Percentiles rank a stretch among this genome's conserved stretches.
Evolutionary conservation across 148 eudicot species (phyloP).

Genomic region (Selenicereus undatus): DNA sequence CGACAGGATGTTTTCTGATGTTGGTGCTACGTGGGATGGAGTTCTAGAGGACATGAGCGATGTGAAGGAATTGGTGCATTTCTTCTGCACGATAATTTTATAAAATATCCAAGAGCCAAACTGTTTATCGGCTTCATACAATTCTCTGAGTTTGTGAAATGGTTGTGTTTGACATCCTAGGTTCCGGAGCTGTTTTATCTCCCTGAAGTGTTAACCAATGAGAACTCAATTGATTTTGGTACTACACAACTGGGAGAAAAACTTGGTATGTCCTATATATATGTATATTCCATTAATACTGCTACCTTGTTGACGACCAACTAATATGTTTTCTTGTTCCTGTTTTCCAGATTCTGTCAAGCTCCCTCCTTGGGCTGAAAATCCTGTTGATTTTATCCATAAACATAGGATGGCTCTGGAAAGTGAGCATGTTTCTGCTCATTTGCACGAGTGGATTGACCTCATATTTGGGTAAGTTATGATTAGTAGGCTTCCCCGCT

Average conservation of each 20-base stretch:
- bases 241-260: conserved; percentile 93
- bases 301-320: background rate
- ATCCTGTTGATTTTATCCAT: conserved; percentile 82
- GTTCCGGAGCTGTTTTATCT: conserved; percentile 98
- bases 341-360: conserved; percentile 59
- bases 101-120: background rate
- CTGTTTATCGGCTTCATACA: background rate
- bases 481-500: background rate
- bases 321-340: background rate
- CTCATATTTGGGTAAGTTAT: conserved; percentile 86
- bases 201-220: conserved; percentile 83
- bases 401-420: conserved; percentile 97
- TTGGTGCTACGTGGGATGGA: conserved; percentile 92
- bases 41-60: conserved; percentile 98
- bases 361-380: conserved; percentile 96
- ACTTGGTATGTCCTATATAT: conserved; percentile 54
- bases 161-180: conserved; percentile 29
- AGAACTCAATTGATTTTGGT: conserved; percentile 88
- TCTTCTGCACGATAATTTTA: conserved; percentile 3
- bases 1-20: conserved; percentile 95
- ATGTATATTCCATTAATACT: background rate
- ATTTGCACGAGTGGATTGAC: conserved; percentile 99
- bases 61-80: conserved; percentile 90
- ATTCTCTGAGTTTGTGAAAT: background rate
- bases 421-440: conserved; percentile 96